Percentiles rank a stretch among this genome's conserved stretches.
phyloP scores from a whole-genome alignment of 208 protist genomes.

The Trypanosoma rangeli region DNA sequence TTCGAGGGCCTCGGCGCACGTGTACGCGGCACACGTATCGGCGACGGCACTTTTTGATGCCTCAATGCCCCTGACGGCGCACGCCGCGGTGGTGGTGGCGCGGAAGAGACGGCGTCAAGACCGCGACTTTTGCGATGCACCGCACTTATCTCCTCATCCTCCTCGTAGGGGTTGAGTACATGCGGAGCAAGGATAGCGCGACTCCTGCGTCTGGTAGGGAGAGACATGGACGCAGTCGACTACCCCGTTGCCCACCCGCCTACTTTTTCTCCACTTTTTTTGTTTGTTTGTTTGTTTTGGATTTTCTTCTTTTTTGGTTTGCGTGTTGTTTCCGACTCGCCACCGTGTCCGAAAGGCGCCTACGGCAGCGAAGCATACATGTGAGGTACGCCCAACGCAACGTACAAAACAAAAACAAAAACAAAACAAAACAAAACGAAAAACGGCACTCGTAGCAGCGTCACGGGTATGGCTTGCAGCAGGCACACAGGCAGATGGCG shows the following conservation, averaged over 20 bases:
- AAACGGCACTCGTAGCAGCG: too few species aligned
- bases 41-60: background rate
- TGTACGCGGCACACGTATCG: background rate
- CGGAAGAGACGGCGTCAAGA: background rate
- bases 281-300: background rate
- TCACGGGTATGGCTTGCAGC: too few species aligned
- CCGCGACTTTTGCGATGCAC: background rate
- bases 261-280: background rate
- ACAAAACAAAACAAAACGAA: too few species aligned
- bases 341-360: too few species aligned
- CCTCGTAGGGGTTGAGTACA: constrained; percentile 11
- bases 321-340: too few species aligned
- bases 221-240: background rate
- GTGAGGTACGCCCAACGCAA: background rate
- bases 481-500: too few species aligned
- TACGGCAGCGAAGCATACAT: too few species aligned
- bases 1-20: constrained; percentile 14
- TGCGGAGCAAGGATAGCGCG: constrained; percentile 2
- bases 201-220: background rate
- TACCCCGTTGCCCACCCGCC: background rate
- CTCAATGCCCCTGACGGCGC: background rate
- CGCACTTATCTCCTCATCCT: background rate
- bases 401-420: background rate
- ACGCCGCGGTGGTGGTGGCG: background rate
- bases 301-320: too few species aligned